Conservation (phyloP, 2,329 filamentous ascomycete genomes). For the Apiospora marii region DNA sequence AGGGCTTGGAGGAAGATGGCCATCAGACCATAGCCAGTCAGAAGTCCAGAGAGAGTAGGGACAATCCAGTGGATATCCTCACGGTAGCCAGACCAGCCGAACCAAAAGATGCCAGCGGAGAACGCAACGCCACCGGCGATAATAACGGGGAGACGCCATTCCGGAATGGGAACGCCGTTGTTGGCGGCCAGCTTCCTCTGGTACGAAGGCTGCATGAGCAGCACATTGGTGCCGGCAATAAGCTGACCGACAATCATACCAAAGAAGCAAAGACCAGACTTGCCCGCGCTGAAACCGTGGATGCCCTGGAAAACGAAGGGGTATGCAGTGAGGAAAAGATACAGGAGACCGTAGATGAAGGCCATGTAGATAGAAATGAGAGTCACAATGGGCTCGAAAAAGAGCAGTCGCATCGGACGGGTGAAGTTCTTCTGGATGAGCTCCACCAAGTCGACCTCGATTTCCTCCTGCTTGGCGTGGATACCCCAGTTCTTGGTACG, state of each 20-base stretch:
- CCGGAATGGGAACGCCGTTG: conserved; percentile 68
- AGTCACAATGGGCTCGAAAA: conserved; percentile 74
- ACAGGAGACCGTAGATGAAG: conserved; percentile 77
- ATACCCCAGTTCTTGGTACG: conserved; percentile 74
- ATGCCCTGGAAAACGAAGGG: conserved; percentile 79
- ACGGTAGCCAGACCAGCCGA: conserved; percentile 74
- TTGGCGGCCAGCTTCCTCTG: conserved; percentile 73
- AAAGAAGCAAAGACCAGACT: conserved; percentile 82
- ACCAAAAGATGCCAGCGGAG: conserved; percentile 76
- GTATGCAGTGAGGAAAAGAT: conserved; percentile 87
- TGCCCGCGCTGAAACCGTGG: conserved; percentile 73
- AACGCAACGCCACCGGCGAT: conserved; percentile 68
- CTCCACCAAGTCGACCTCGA: conserved; percentile 70
- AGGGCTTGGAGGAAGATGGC: conserved; percentile 83
- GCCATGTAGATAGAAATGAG: conserved; percentile 75
- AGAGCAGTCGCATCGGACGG: conserved; percentile 71
- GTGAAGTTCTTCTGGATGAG: conserved; percentile 71
- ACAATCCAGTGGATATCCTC: conserved; percentile 69
- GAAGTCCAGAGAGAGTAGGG: conserved; percentile 66
- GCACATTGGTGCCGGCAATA: conserved; percentile 70
- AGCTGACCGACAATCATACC: conserved; percentile 81
- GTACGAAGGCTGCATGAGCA: conserved; percentile 71
- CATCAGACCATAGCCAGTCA: conserved; percentile 79
- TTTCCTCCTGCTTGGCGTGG: conserved; percentile 76
- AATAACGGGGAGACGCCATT: conserved; percentile 71